A percentile compares a stretch with the other conserved stretches of the same genome.
Evolutionary conservation across 805 yeast species (phyloP).

Genomic region (Monosporozyma yasuniensis): DNA sequence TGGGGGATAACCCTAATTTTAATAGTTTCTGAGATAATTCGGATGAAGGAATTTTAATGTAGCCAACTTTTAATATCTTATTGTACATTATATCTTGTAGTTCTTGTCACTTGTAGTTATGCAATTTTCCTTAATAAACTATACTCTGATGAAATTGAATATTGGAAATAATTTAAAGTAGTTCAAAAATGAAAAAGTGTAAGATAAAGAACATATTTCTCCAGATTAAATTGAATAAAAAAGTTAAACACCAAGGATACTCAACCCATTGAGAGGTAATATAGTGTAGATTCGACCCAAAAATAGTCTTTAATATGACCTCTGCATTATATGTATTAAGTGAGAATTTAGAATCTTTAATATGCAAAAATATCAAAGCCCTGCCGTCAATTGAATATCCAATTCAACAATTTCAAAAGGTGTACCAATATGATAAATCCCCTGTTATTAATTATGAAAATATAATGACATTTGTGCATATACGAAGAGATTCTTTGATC

Average conservation of each 20-base stretch:
- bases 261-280: neutral
- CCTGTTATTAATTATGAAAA: constrained; percentile 11
- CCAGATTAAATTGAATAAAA: neutral
- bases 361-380: constrained; percentile 21
- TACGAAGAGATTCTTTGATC: constrained; percentile 21
- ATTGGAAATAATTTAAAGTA: neutral
- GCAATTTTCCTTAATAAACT: neutral
- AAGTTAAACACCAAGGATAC: neutral
- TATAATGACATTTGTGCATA: constrained; percentile 11
- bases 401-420: constrained; percentile 15
- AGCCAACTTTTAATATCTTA: constrained; percentile 27
- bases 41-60: constrained; percentile 21
- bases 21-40: constrained; percentile 12
- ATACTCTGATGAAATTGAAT: neutral
- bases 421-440: constrained; percentile 9
- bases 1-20: neutral
- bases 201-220: neutral
- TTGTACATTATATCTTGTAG: constrained; percentile 28
- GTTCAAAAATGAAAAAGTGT: constrained; percentile 1
- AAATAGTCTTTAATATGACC: constrained; percentile 2
- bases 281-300: neutral
- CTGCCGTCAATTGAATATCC: constrained; percentile 18
- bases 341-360: constrained; percentile 23
- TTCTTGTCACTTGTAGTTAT: neutral
- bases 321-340: constrained; percentile 18